Evolutionary conservation across 2,329 filamentous ascomycete genomes (phyloP).

Genomic region (Colletotrichum sublineola): DNA sequence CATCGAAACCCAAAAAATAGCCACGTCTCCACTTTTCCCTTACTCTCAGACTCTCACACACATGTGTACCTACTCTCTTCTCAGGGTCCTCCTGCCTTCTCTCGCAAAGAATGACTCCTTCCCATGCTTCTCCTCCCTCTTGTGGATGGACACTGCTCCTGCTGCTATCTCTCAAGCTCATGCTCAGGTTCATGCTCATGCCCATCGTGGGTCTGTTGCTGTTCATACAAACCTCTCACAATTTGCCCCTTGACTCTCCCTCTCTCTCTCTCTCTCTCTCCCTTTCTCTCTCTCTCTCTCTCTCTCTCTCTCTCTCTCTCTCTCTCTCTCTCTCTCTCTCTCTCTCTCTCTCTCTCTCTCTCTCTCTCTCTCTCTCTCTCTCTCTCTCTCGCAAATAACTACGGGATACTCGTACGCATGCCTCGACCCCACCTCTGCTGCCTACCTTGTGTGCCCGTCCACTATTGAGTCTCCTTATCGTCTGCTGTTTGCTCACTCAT

Average conservation of each 20-base stretch:
- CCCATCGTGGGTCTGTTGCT: neutral
- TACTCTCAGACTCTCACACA: slow-evolving; percentile 1
- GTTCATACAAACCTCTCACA: slow-evolving; percentile 1
- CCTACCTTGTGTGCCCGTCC: slow-evolving; percentile 6
- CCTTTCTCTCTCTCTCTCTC: neutral
- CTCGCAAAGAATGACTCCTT: slow-evolving; percentile 6
- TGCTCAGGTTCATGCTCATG: neutral
- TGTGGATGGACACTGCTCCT: neutral
- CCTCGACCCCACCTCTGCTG: slow-evolving; percentile 5
- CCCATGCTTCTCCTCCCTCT: slow-evolving; percentile 16
- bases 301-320: neutral
- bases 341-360: neutral
- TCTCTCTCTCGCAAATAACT: neutral
- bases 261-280: neutral
- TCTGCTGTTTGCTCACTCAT: neutral
- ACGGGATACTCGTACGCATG: neutral
- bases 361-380: no score
- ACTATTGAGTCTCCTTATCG: slow-evolving; percentile 2
- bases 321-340: neutral
- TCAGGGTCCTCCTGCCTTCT: slow-evolving; percentile 4
- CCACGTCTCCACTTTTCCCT: slow-evolving; percentile 15
- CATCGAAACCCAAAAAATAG: slow-evolving; percentile 29
- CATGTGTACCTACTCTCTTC: neutral
- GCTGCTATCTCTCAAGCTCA: slow-evolving; percentile 12
- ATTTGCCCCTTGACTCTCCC: neutral